phyloP scores from a whole-genome alignment of 352 stramenopile genomes.

The Pythium sukuiense region DNA sequence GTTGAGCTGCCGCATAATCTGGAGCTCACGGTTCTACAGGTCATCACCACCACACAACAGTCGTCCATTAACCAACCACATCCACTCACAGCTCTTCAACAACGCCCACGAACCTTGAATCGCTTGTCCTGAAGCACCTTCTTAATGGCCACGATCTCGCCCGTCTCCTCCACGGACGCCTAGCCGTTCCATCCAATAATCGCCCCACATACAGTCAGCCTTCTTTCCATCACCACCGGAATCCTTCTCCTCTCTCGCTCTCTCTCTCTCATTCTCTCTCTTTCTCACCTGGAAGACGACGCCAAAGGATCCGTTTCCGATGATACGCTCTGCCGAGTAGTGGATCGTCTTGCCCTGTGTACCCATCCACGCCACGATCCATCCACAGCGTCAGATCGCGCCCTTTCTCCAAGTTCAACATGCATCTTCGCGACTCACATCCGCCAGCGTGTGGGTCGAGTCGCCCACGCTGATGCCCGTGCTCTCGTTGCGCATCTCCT shows the following conservation, averaged over 20 bases:
- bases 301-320: conserved; percentile 99
- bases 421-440: conserved; percentile 43
- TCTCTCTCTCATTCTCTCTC: no score
- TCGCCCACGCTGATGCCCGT: conserved; percentile 82
- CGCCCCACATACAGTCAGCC: no score
- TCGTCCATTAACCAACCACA: not conserved
- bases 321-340: conserved; percentile 98
- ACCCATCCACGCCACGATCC: not conserved
- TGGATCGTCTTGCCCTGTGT: conserved; percentile 85
- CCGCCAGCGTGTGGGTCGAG: conserved; percentile 76
- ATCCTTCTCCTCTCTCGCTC: not conserved
- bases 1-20: conserved; percentile 99
- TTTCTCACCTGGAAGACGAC: conserved; percentile 95
- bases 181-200: conserved; percentile 15
- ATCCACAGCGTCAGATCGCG: not conserved
- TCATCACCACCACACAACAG: not conserved
- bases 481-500: conserved; percentile 83
- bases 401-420: conserved; percentile 22
- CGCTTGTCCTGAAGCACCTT: conserved; percentile 99
- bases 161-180: conserved; percentile 95
- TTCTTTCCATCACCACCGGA: not conserved
- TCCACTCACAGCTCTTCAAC: not conserved
- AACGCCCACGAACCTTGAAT: conserved; percentile 89
- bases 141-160: conserved; percentile 99
- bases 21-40: conserved; percentile 96